Conservation (phyloP, 2,329 filamentous ascomycete genomes). For the Ophiocordyceps australis region DNA sequence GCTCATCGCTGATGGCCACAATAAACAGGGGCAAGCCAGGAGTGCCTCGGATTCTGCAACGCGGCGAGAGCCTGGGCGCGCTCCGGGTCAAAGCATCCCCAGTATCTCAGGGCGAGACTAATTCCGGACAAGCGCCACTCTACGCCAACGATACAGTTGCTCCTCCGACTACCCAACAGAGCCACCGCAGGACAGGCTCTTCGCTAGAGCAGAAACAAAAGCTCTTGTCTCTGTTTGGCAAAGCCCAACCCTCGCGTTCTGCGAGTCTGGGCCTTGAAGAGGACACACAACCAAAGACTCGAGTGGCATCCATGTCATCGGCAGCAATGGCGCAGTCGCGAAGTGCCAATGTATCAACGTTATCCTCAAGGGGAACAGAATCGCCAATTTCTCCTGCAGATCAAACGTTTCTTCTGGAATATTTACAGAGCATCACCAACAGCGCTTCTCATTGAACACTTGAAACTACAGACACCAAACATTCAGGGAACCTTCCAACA, state of each 20-base stretch:
- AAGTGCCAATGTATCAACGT: slow-evolving; percentile 5
- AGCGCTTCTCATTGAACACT: slow-evolving; percentile 13
- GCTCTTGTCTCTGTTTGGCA: slow-evolving; percentile 45
- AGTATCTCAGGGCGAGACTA: no score
- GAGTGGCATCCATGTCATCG: slow-evolving; percentile 25
- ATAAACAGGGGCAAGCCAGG: no score
- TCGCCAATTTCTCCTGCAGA: slow-evolving; percentile 49
- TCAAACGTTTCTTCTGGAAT: slow-evolving; percentile 59
- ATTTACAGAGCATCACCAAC: slow-evolving; percentile 40
- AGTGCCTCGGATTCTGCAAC: no score
- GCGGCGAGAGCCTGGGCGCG: no score
- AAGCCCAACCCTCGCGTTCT: slow-evolving; percentile 8
- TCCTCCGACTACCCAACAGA: no score
- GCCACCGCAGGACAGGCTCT: no score
- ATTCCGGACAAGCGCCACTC: no score
- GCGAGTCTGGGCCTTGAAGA: not conserved
- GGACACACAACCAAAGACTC: slow-evolving; percentile 11
- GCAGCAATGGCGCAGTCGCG: slow-evolving; percentile 13
- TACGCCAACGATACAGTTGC: no score
- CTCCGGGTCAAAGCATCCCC: no score
- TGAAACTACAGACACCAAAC: no score
- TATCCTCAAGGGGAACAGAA: slow-evolving; percentile 26
- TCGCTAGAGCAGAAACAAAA: slow-evolving; percentile 16
- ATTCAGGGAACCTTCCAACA: no score
- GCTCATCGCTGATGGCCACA: no score